A percentile compares a stretch with the other conserved stretches of the same genome.
Evolutionary conservation across 305 asterid species (phyloP).

Genomic region (Fraxinus sp.): DNA sequence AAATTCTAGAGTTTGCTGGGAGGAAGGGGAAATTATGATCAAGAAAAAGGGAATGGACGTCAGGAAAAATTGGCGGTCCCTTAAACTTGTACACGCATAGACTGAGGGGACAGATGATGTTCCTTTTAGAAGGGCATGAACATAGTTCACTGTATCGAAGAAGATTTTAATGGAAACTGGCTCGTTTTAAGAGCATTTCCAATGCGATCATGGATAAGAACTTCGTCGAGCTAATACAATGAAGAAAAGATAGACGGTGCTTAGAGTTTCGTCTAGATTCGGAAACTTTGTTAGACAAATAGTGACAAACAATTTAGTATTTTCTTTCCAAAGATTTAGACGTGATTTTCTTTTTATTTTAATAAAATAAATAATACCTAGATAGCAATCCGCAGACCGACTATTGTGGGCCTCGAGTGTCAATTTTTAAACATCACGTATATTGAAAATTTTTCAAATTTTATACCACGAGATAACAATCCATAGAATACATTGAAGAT

Average conservation of each 20-base stretch:
- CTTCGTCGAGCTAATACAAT: no score
- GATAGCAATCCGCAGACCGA: not conserved
- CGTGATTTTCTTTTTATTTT: no score
- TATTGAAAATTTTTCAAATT: not conserved
- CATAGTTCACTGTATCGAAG: no score
- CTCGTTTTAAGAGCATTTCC: not conserved
- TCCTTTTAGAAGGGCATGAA: no score
- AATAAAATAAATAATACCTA: no score
- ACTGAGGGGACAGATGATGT: not conserved
- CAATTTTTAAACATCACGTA: not conserved
- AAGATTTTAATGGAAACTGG: no score
- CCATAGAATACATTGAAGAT: not conserved
- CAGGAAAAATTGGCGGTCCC: slow-evolving; percentile 24
- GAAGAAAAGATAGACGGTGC: no score
- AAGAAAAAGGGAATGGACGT: slow-evolving; percentile 13
- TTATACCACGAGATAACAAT: not conserved
- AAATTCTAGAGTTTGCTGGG: not conserved
- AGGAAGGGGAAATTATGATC: slow-evolving; percentile 23
- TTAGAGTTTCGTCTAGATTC: not conserved
- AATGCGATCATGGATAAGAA: no score
- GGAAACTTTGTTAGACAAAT: no score
- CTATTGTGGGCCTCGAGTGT: not conserved
- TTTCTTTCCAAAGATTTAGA: no score
- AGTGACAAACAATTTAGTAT: no score
- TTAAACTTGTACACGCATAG: not conserved